Evolutionary conservation across 2,329 filamentous ascomycete species (phyloP).

Genomic region (Chaetomium olivaceum): DNA sequence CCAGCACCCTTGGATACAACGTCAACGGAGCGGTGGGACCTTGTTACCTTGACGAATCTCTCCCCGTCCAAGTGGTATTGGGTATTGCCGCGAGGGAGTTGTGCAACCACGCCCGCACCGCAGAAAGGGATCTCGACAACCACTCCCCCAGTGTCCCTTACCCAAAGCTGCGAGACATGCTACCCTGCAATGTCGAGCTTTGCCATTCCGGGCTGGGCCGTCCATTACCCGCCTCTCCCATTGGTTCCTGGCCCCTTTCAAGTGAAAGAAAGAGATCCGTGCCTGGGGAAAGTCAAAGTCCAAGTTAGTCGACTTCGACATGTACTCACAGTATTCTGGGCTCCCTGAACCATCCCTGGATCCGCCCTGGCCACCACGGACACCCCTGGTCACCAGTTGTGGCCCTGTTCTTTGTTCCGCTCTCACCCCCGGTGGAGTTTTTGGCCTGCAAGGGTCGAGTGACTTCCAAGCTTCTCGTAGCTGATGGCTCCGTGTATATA

Average conservation of each 20-base stretch:
- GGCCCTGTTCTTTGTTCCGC: conserved; percentile 11
- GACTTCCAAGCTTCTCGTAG: conserved; percentile 3
- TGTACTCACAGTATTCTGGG: conserved; percentile 1
- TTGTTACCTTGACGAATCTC: not conserved
- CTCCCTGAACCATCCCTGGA: conserved; percentile 3
- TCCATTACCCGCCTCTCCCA: conserved; percentile 2
- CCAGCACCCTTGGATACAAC: conserved; percentile 9
- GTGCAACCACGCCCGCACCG: conserved; percentile 13
- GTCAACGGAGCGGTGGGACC: not conserved
- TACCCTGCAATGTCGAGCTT: conserved; percentile 16
- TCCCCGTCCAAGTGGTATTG: conserved; percentile 8
- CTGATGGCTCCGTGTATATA: conserved; percentile 28
- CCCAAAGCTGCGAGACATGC: conserved; percentile 7
- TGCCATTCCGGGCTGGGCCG: conserved; percentile 9
- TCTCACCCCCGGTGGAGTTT: conserved; percentile 15
- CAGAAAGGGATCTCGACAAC: conserved; percentile 8
- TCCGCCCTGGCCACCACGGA: not conserved
- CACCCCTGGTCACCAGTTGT: conserved; percentile 2
- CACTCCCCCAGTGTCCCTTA: conserved; percentile 10
- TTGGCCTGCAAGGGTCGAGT: not conserved
- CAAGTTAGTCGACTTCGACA: not conserved
- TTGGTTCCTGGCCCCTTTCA: conserved; percentile 9
- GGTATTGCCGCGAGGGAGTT: conserved; percentile 9
- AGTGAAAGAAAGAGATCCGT: not conserved
- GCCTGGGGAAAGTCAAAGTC: conserved; percentile 5